Evolutionary conservation across 1,284 basidiomycete genomes (phyloP), one percentile per base, ranked within the genome.

Genomic region (Puccinia hordei): DNA sequence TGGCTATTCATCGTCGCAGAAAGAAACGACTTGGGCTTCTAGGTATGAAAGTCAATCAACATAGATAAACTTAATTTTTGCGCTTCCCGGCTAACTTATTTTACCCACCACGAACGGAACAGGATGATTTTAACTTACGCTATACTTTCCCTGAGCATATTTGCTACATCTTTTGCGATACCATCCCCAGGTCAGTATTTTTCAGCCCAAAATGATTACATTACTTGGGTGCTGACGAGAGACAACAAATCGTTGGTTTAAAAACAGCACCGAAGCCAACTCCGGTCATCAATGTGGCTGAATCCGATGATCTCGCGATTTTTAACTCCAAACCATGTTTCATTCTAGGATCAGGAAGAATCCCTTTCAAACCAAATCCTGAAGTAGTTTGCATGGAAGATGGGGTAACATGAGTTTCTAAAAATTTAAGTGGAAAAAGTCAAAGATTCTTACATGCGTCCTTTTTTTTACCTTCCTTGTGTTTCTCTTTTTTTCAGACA

Each of bases 351-450:
- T 17, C 41, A 12, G 66, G 41, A 2, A 46, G 24, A 49, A 1
- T 41, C 49, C 41, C 66, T 27, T 68, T 51, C 24, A 68, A 12
- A 22, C 66, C 66, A 27, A 72, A 72, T 55, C 69, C 49, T 38
- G 30, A 55, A 53, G 69, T 72, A 53, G 30, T 49, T 35, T 72
- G 69, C 49, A 72, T 55, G 17, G 17, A 51, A 1, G 46, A 53
- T 53, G 69, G 69, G 69, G 69, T 72, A 55, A 68, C 27, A 30
- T 72, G 44, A 27, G 33, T 38, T 55, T 33, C 41, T 17, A 5
- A 13, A 49, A 69, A 15, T 10, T 51, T 15, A 44, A 38, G 5
- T 2, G 51, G 24, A 24, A 51, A 33, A 46, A 49, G 44, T 22
- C 15, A 4, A 33, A 55, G 30, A 51, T 30, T 15, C 46, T 72